Base-by-base conservation (phyloP, 2,329 filamentous ascomycete genomes). In the Fusarium keratoplasticum region DNA sequence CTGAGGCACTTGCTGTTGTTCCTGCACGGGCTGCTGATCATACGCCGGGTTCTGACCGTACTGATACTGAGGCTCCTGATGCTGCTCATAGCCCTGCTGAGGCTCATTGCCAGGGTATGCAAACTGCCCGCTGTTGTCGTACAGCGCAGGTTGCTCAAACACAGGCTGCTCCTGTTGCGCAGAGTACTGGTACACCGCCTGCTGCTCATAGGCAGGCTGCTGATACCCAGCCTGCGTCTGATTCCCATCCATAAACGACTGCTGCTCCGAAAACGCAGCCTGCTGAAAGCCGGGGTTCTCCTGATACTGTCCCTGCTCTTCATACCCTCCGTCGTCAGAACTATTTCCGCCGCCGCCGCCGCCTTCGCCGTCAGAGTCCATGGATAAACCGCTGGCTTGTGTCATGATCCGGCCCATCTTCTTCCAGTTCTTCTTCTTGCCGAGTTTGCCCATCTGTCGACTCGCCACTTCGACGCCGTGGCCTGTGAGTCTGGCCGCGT, bases 381-480 rank as follows among this genome's bases (percentile, higher is more conserved):
- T 71, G 8, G 18, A 18, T 1, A 75, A 18, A 0, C 57, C 57
- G 10, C 66, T 71, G 18, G 64, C 68, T 20, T 69, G 64, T 3
- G 47, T 73, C 16, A 72, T 50, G 47, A 75, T 64, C 4, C 71
- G 67, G 0, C 73, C 73, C 59, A 79, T 58, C 50, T 76, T 76
- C 3, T 67, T 77, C 65, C 77, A 60, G 16, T 78, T 79, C 70
- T 78, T 76, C 36, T 64, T 77, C 61, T 73, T 79, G 5, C 78
- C 78, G 2, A 80, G 61, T 52, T 78, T 79, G 2, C 76, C 78
- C 22, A 80, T 72, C 18, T 78, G 72, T 16, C 72, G 67, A 6
- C 72, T 75, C 6, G 72, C 72, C 10, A 64, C 64, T 27, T 73
- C 72, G 10, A 75, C 72, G 1, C 72, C 72, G 10, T 73, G 69